A percentile compares a stretch with the other conserved stretches of the same genome.
Evolutionary conservation across 257 asterid genomes (phyloP).

Genomic region (Lavandula angustifolia): DNA sequence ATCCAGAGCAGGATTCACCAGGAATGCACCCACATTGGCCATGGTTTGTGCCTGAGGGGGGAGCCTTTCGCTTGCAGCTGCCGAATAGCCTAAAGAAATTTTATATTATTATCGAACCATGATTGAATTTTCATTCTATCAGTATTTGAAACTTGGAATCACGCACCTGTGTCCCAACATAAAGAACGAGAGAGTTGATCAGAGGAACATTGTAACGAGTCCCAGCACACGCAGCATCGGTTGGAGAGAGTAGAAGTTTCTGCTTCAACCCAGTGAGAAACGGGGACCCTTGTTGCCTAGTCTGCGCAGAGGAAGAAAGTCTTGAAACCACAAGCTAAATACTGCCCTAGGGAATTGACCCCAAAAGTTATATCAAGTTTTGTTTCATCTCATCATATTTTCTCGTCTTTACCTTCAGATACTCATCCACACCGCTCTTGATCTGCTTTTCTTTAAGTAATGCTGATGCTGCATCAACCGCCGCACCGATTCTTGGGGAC

Average conservation of each 20-base stretch:
- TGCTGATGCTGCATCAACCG: conserved; percentile 85
- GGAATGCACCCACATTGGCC: conserved; percentile 50
- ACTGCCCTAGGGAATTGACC: too few species aligned
- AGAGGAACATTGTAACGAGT: conserved; percentile 91
- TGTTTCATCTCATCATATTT: too few species aligned
- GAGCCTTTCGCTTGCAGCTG: conserved; percentile 72
- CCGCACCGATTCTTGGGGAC: conserved; percentile 88
- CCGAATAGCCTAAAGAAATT: conserved; percentile 64
- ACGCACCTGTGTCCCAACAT: conserved; percentile 83
- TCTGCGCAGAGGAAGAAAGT: conserved; percentile 41
- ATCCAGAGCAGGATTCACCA: conserved; percentile 87
- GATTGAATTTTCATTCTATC: too few species aligned
- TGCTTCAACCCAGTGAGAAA: conserved; percentile 83
- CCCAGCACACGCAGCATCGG: conserved; percentile 75
- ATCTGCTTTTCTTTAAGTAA: conserved; percentile 70
- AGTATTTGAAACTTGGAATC: too few species aligned
- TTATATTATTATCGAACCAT: too few species aligned
- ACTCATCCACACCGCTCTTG: conserved; percentile 85
- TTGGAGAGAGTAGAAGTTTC: conserved; percentile 76
- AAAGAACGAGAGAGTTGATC: conserved; percentile 88
- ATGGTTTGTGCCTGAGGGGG: conserved; percentile 66
- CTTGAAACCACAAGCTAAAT: too few species aligned
- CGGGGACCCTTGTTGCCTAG: conserved; percentile 70
- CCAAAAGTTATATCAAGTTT: too few species aligned
- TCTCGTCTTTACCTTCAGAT: conserved; percentile 66